phyloP scores from a whole-genome alignment of 805 yeast species.

The Candida taoyuanica region DNA sequence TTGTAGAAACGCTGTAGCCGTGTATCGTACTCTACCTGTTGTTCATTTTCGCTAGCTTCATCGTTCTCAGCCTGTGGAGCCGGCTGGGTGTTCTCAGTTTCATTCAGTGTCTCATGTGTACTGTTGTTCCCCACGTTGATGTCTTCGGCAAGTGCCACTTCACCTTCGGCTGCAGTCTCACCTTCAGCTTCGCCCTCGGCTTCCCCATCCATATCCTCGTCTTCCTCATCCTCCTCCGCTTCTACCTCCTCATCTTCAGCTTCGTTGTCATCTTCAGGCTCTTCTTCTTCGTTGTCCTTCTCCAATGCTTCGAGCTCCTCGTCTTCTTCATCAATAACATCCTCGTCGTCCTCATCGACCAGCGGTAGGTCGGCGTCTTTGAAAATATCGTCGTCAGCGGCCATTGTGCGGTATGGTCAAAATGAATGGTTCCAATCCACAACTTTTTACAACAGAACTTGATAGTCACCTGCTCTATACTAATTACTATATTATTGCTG shows the following conservation, averaged over 20 bases:
- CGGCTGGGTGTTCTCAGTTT: neutral
- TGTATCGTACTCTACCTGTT: neutral
- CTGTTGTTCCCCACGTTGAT: neutral
- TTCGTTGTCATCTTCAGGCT: conserved; percentile 27
- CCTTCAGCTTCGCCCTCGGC: conserved; percentile 8
- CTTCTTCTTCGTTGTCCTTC: conserved; percentile 25
- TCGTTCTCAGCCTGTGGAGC: neutral
- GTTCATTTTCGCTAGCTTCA: neutral
- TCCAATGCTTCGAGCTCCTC: conserved; percentile 27
- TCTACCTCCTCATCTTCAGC: conserved; percentile 27
- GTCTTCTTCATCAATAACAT: conserved; percentile 26
- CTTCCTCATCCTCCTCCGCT: conserved; percentile 21
- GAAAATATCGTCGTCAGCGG: conserved; percentile 23
- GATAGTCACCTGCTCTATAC: no score
- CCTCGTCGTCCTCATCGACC: conserved; percentile 27
- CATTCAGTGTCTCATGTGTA: no score
- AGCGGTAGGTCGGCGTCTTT: conserved; percentile 21
- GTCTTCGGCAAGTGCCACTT: conserved; percentile 3
- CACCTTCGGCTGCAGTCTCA: conserved; percentile 5
- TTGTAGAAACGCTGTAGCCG: conserved; percentile 24
- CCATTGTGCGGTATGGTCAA: neutral
- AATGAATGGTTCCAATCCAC: no score
- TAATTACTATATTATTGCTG: no score
- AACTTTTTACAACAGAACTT: no score
- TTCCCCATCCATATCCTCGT: conserved; percentile 13